phyloP scores from a whole-genome alignment of 495 filamentous ascomycete genomes.

The Tuber umbilicatum region DNA sequence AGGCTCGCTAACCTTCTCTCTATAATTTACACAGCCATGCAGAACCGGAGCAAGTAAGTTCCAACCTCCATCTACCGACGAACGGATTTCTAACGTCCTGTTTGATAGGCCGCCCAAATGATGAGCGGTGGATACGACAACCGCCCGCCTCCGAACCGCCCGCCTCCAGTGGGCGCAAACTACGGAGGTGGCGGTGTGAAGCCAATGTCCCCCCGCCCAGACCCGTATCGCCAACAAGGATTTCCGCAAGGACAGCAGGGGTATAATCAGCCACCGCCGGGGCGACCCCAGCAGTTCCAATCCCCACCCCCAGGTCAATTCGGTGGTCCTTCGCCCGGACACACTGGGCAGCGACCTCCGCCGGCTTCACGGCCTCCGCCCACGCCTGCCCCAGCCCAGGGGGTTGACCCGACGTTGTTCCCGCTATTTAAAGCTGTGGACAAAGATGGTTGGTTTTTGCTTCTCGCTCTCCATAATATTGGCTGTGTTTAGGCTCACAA shows the following conservation, averaged over 20 bases:
- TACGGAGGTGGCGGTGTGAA: constrained; percentile 24
- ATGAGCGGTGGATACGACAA: constrained; percentile 44
- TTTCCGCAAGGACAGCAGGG: constrained; percentile 41
- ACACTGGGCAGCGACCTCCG: constrained; percentile 50
- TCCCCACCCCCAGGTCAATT: constrained; percentile 42
- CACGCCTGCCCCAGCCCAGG: constrained; percentile 57
- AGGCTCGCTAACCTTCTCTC: constrained; percentile 17
- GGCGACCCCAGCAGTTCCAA: constrained; percentile 38
- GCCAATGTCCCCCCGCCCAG: constrained; percentile 39
- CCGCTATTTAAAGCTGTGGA: constrained; percentile 90
- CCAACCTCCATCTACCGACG: constrained; percentile 10
- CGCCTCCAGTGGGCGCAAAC: constrained; percentile 14
- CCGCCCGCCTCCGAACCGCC: constrained; percentile 39
- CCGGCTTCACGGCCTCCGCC: constrained; percentile 57
- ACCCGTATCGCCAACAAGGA: constrained; percentile 39
- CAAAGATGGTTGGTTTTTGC: constrained; percentile 55
- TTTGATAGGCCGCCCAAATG: constrained; percentile 52
- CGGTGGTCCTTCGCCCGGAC: constrained; percentile 43
- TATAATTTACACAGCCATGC: constrained; percentile 59
- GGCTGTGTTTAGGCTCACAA: constrained; percentile 11
- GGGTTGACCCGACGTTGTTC: constrained; percentile 66
- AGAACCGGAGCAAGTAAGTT: constrained; percentile 79
- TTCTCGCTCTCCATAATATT: constrained; percentile 1
- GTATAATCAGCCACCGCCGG: constrained; percentile 39
- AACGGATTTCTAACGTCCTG: constrained; percentile 15